A percentile compares a stretch with the other conserved stretches of the same genome.
phyloP scores from a whole-genome alignment of 2,329 filamentous ascomycete species.

The Fusarium illudens region DNA sequence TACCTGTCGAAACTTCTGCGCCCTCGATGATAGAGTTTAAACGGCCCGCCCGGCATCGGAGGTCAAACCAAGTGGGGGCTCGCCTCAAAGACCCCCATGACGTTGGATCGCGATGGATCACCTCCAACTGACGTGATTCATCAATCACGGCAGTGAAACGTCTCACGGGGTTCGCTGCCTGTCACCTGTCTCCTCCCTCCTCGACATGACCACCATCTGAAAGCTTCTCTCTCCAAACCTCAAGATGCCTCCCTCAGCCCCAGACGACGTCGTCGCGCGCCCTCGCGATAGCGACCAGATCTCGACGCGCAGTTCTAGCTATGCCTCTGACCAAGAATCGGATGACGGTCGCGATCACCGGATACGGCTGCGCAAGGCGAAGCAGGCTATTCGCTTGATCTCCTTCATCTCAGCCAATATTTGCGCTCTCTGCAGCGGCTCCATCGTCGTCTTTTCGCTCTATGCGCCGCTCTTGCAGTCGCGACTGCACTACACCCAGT shows the following conservation, averaged over 20 bases:
- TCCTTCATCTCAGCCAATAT: conserved; percentile 65
- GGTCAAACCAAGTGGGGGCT: conserved; percentile 11
- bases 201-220: conserved; percentile 20
- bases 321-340: conserved; percentile 35
- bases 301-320: conserved; percentile 35
- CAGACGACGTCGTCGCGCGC: conserved; percentile 29
- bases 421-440: conserved; percentile 80
- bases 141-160: background rate
- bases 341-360: conserved; percentile 35
- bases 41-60: conserved; percentile 25
- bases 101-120: conserved; percentile 31
- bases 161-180: background rate
- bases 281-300: conserved; percentile 36
- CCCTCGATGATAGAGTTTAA: background rate
- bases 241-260: conserved; percentile 34
- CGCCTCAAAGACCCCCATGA: conserved; percentile 27
- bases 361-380: conserved; percentile 38
- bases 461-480: conserved; percentile 92
- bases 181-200: background rate
- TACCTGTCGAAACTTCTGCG: background rate
- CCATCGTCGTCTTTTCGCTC: conserved; percentile 91
- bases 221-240: background rate
- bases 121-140: conserved; percentile 27
- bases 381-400: conserved; percentile 51
- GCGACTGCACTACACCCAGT: conserved; percentile 85